These are phyloP conservation scores for Discostella pseudostelligera DNA, from an alignment of 108 stramenopile species.

Conservation along the genomic window DNA sequence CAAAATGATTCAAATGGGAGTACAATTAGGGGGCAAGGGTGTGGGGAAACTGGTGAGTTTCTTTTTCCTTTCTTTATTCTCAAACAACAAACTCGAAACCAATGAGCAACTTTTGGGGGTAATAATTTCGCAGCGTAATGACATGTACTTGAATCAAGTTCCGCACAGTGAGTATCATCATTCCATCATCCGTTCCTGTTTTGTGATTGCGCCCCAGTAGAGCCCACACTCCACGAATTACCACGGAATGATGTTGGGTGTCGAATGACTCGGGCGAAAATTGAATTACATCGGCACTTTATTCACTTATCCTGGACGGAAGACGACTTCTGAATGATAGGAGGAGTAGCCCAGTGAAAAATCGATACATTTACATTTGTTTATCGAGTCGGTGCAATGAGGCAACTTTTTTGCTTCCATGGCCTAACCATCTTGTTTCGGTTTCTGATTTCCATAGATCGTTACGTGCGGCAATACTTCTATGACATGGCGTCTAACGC, in stretches of 20 bases:
- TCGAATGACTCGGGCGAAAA: constrained; percentile 22
- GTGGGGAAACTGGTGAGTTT: constrained; percentile 45
- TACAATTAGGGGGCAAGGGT: constrained; percentile 68
- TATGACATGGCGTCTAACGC: constrained; percentile 77
- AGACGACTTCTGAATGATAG: constrained; percentile 23
- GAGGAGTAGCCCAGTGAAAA: constrained; percentile 54
- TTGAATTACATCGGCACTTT: constrained; percentile 45
- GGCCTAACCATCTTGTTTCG: background rate
- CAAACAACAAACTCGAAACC: no score
- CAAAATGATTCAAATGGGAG: constrained; percentile 76
- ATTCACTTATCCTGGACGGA: constrained; percentile 49
- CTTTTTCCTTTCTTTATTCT: no score
- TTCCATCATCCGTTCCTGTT: background rate
- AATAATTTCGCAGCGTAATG: constrained; percentile 57
- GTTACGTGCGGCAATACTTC: constrained; percentile 81
- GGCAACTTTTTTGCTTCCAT: background rate
- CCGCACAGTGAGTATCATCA: constrained; percentile 62
- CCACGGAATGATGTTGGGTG: constrained; percentile 32
- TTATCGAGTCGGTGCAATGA: no score
- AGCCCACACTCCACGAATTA: constrained; percentile 27
- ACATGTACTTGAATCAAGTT: constrained; percentile 83
- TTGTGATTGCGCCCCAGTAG: constrained; percentile 32
- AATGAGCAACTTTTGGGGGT: no score
- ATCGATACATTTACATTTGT: constrained; percentile 45
- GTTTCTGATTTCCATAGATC: constrained; percentile 34